Conservation (phyloP, 2,329 filamentous ascomycete genomes). For the Achaetomium macrosporum region DNA sequence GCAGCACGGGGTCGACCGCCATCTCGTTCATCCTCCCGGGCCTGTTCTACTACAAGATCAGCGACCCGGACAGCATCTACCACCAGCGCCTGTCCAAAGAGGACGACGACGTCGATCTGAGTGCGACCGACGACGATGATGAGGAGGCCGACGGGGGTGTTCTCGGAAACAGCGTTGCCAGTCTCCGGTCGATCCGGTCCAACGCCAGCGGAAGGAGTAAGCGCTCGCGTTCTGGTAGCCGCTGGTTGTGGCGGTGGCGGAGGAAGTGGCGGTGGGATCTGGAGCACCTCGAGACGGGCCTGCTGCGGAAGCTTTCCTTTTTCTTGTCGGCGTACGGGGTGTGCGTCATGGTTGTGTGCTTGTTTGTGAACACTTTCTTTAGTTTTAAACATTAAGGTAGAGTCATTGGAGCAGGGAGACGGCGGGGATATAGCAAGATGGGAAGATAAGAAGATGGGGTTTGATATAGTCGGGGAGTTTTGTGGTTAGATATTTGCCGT, state of each 20-base stretch:
- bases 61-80: conserved; percentile 75
- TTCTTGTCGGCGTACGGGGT: conserved; percentile 76
- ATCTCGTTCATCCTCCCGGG: conserved; percentile 97
- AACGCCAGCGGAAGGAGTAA: conserved; percentile 8
- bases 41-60: conserved; percentile 98
- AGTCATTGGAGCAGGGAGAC: too few species aligned
- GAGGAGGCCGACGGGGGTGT: conserved; percentile 40
- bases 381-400: too few species aligned
- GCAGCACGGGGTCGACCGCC: conserved; percentile 86
- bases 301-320: conserved; percentile 68
- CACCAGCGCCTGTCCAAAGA: conserved; percentile 86
- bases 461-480: too few species aligned
- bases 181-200: conserved; percentile 41
- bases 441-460: too few species aligned
- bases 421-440: too few species aligned
- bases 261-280: conserved; percentile 55
- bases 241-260: conserved; percentile 43
- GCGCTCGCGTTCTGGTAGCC: conserved; percentile 24
- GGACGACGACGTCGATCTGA: conserved; percentile 61
- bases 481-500: too few species aligned
- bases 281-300: conserved; percentile 56
- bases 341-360: conserved; percentile 82
- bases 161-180: conserved; percentile 38
- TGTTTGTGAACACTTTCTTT: conserved; percentile 73
- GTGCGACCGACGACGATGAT: conserved; percentile 44